phyloP scores from a whole-genome alignment of 805 yeast species.

The Yarrowia alimentaria region DNA sequence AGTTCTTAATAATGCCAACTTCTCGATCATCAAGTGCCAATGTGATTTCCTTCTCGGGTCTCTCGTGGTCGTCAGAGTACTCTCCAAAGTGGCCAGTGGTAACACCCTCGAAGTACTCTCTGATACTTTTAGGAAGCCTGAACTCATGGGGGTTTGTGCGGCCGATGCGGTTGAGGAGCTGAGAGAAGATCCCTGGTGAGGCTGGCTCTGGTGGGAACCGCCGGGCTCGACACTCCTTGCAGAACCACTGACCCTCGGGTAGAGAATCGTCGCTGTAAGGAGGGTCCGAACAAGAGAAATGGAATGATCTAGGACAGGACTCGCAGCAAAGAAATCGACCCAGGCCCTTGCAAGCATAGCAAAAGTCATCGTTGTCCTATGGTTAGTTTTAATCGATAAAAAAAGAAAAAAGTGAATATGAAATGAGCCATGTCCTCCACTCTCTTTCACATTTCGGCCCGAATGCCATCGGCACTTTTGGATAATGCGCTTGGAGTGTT shows the following conservation, averaged over 20 bases:
- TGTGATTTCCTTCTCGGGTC: conserved; percentile 43
- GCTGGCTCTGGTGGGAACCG: conserved; percentile 42
- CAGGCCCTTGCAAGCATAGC: conserved; percentile 84
- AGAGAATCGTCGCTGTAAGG: conserved; percentile 71
- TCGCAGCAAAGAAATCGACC: conserved; percentile 94
- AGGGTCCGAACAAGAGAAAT: conserved; percentile 86
- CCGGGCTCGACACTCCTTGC: conserved; percentile 67
- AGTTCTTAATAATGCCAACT: conserved; percentile 41
- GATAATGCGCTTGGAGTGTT: too few species aligned
- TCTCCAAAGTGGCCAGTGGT: conserved; percentile 66
- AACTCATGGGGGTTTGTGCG: conserved; percentile 65
- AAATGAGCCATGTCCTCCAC: too few species aligned
- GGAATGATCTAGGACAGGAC: conserved; percentile 87
- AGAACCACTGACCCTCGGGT: conserved; percentile 90
- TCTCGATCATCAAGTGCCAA: conserved; percentile 31
- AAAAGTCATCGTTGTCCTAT: conserved; percentile 74
- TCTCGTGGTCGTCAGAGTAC: conserved; percentile 62
- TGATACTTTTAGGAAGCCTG: conserved; percentile 62
- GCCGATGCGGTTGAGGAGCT: conserved; percentile 58
- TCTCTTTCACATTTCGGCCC: too few species aligned
- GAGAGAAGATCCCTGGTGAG: conserved; percentile 48
- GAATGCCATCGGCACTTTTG: neutral
- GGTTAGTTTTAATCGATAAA: conserved; percentile 9
- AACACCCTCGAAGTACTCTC: conserved; percentile 73
- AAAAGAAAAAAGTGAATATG: neutral